A percentile compares a stretch with the other conserved stretches of the same genome.
Evolutionary conservation across 257 asterid species (phyloP).

Genomic region (Nicotiana otophora): DNA sequence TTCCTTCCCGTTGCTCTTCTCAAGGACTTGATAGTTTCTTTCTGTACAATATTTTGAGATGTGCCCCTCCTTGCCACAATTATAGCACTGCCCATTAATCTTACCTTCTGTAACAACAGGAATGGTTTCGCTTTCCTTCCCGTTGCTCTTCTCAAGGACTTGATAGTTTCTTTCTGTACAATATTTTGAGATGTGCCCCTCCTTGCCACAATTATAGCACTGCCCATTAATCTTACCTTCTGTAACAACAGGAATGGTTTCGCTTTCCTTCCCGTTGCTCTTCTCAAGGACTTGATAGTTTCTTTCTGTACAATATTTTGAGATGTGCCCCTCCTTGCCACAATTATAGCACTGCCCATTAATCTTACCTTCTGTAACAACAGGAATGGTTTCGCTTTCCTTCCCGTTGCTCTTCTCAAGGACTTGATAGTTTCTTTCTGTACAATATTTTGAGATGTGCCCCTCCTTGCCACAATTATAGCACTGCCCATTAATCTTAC

Average conservation of each 20-base stretch:
- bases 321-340: conserved; percentile 46
- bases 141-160: conserved; percentile 15
- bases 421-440: conserved; percentile 18
- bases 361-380: conserved; percentile 6
- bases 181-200: conserved; percentile 41
- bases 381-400: conserved; percentile 18
- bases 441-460: conserved; percentile 42
- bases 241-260: not conserved
- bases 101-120: conserved; percentile 7
- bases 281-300: conserved; percentile 19
- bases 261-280: conserved; percentile 23
- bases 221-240: not conserved
- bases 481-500: conserved; percentile 22
- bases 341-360: conserved; percentile 35
- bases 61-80: conserved; percentile 51
- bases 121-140: conserved; percentile 18
- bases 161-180: conserved; percentile 33
- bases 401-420: conserved; percentile 16
- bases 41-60: conserved; percentile 33
- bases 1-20: conserved; percentile 23
- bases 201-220: conserved; percentile 46
- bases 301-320: conserved; percentile 31
- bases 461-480: conserved; percentile 45
- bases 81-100: conserved; percentile 27
- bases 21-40: conserved; percentile 15